phyloP scores from a whole-genome alignment of 805 yeast genomes.

The Nematodospora valgi region DNA sequence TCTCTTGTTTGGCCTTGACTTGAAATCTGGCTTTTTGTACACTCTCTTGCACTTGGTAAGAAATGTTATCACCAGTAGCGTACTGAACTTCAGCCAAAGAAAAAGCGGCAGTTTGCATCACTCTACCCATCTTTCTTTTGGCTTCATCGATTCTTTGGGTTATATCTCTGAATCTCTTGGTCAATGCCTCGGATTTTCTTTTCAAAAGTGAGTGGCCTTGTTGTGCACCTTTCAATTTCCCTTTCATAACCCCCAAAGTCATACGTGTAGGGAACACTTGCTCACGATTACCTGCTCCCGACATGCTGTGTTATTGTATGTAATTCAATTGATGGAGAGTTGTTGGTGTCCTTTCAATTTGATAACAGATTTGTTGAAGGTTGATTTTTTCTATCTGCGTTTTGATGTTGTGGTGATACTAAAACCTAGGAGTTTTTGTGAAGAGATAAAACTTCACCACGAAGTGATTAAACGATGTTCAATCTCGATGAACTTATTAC shows the following conservation, averaged over 20 bases:
- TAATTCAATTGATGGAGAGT: neutral
- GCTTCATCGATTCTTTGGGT: slow-evolving; percentile 92
- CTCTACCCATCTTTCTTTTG: slow-evolving; percentile 95
- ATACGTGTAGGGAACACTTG: slow-evolving; percentile 97
- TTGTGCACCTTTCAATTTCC: slow-evolving; percentile 94
- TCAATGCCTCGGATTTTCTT: slow-evolving; percentile 94
- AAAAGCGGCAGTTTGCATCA: slow-evolving; percentile 97
- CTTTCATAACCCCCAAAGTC: slow-evolving; percentile 94
- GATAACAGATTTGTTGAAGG: neutral
- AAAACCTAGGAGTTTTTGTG: no score
- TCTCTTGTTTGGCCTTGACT: slow-evolving; percentile 89
- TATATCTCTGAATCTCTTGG: slow-evolving; percentile 94
- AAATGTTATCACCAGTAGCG: slow-evolving; percentile 95
- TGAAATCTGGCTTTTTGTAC: slow-evolving; percentile 89
- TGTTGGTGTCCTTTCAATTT: neutral
- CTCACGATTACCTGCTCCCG: slow-evolving; percentile 79
- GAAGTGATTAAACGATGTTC: slow-evolving; percentile 3
- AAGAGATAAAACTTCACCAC: no score
- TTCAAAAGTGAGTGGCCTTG: slow-evolving; percentile 92
- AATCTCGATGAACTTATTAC: slow-evolving; percentile 13
- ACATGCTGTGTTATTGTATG: no score
- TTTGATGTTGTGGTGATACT: neutral
- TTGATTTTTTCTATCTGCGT: neutral
- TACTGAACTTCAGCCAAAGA: slow-evolving; percentile 96
- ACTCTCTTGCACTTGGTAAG: slow-evolving; percentile 92